Evolutionary conservation across 352 stramenopile species (phyloP), one percentile per base, ranked within the genome.

Genomic region (Pythium rhizo-oryzae): DNA sequence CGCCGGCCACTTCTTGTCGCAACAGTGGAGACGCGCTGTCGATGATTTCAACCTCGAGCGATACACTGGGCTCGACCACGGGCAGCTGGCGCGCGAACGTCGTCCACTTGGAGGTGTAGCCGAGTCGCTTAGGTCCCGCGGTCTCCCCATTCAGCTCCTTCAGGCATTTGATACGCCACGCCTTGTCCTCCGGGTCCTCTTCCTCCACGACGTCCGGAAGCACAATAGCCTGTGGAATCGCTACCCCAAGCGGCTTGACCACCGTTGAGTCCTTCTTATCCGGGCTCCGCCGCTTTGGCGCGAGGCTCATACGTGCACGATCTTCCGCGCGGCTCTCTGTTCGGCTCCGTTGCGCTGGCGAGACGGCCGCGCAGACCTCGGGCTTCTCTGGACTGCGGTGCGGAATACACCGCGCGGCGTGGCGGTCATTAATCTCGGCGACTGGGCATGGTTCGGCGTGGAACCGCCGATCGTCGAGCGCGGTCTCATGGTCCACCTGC

Each of bases 321-420:
- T 75, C 72, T 0, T 16, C 37, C 1, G 44, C 59, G 13, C 50
- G 30, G 46, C 59, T 67, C 6, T 65, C 59, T 8, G 54, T n/a
- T 56, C 56, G 25, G 4, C 21, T 51, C 21, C 61, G 52, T 33
- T 75, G 41, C 6, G 35, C 55, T 24, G 64, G 57, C 5, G 54
- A 57, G 5, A 39, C 15, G 28, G n/a, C 18, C 21, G 47, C 8
- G 41, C 44, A 47, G 16, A 53, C 8, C 49, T 65, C 56, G 19
- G 24, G 21, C 53, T 82, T 81, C 4, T 79, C 77, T 1, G 69
- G 72, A 11, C 70, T 76, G 57, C 72, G 79, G 13, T 63, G 68
- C 0, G 79, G 82, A 0, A 91, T 60, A 66, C 72, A 75, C 8
- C 71, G 69, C 11, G 76, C 81, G n/a, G 81, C 76, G 21, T 89